A percentile compares a stretch with the other conserved stretches of the same genome.
These are phyloP conservation scores for Leishmania braziliensis DNA, from an alignment of 208 protist species.

Conservation along the genomic window DNA sequence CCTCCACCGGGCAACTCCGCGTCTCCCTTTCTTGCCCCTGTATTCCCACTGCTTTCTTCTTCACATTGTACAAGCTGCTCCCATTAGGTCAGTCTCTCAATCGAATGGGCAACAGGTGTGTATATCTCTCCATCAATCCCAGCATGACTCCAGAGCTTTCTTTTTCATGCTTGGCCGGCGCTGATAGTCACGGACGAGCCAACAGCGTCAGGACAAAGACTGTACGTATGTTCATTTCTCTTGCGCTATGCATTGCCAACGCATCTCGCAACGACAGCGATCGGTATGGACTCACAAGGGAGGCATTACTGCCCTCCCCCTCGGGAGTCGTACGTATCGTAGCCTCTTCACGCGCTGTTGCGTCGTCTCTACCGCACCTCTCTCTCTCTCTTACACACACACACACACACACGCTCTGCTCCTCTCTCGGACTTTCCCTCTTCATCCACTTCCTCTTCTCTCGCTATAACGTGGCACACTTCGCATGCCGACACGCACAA, in stretches of 20 bases:
- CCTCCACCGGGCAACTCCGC: background rate
- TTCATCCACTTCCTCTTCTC: background rate
- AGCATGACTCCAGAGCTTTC: background rate
- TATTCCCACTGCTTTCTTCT: constrained; percentile 15
- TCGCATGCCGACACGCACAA: background rate
- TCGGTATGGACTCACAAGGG: background rate
- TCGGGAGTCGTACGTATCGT: background rate
- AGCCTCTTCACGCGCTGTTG: background rate
- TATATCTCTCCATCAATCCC: background rate
- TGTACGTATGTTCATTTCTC: background rate
- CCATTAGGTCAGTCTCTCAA: background rate
- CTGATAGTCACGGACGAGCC: background rate
- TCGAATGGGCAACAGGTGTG: background rate
- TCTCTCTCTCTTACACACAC: background rate
- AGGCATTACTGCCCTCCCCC: background rate
- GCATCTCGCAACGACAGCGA: background rate
- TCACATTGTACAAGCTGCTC: background rate
- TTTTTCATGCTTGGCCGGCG: background rate
- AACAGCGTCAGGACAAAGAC: background rate
- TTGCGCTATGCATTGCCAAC: background rate
- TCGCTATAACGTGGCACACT: background rate
- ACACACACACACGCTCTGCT: background rate
- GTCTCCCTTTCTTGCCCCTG: constrained; percentile 4
- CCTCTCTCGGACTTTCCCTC: background rate
- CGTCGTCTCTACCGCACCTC: background rate